phyloP scores from a whole-genome alignment of 192 early-diverging fungal genomes.

The Thamnidium elegans region DNA sequence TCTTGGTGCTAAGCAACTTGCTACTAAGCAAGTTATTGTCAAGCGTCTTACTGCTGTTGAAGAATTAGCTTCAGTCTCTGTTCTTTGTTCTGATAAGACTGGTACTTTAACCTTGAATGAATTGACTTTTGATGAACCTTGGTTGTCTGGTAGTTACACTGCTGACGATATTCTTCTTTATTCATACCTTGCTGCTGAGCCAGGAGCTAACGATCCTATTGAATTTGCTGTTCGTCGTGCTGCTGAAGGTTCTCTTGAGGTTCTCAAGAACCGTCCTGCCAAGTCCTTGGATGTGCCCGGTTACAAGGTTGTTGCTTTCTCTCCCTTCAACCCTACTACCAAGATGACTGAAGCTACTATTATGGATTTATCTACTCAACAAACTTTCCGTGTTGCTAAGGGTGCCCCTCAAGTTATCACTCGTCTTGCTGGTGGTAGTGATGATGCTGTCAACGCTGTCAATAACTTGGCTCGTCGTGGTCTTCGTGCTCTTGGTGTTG shows the following conservation, averaged over 20 bases:
- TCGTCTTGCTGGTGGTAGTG: constrained; percentile 75
- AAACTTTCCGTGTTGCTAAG: constrained; percentile 86
- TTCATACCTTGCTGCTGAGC: constrained; percentile 81
- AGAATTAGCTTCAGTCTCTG: constrained; percentile 87
- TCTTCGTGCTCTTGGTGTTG: constrained; percentile 66
- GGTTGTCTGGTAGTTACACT: constrained; percentile 59
- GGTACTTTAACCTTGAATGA: constrained; percentile 90
- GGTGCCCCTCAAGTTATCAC: constrained; percentile 94
- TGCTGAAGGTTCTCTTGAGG: constrained; percentile 54
- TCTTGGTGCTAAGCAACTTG: constrained; percentile 82
- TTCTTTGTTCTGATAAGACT: constrained; percentile 83
- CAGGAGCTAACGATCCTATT: constrained; percentile 87
- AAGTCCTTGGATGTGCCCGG: constrained; percentile 72
- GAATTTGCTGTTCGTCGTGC: constrained; percentile 83
- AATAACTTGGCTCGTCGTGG: constrained; percentile 83
- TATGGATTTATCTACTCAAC: constrained; percentile 62
- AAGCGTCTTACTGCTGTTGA: constrained; percentile 94
- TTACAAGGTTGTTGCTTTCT: constrained; percentile 79
- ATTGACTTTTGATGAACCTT: constrained; percentile 87
- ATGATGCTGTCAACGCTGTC: constrained; percentile 80
- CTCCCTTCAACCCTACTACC: constrained; percentile 84
- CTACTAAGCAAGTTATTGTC: constrained; percentile 88
- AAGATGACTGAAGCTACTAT: constrained; percentile 89
- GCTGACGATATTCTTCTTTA: constrained; percentile 78
- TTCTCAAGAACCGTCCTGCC: constrained; percentile 38